A percentile compares a stretch with the other conserved stretches of the same genome.
phyloP scores from a whole-genome alignment of 192 early-diverging fungal genomes.

The Podochytrium sp. region DNA sequence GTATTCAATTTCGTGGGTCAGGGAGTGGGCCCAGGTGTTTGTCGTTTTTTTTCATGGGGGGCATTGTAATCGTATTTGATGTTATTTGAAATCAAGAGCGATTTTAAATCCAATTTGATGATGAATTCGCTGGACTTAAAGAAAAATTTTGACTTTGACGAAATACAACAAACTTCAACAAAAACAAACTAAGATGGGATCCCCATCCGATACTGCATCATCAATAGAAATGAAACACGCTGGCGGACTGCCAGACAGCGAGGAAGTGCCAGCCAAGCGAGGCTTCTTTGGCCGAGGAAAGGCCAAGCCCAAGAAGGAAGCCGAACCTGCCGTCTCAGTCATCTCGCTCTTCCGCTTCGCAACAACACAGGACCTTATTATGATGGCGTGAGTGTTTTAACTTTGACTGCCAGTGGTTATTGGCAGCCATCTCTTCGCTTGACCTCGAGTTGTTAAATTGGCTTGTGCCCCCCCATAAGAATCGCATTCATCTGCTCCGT shows the following conservation, averaged over 20 bases:
- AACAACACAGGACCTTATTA: neutral
- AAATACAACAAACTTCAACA: neutral
- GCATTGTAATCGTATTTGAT: too few species aligned
- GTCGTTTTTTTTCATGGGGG: too few species aligned
- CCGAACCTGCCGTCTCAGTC: constrained; percentile 27
- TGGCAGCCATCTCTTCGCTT: neutral
- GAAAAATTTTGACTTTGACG: neutral
- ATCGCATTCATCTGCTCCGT: constrained; percentile 22
- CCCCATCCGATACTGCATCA: neutral
- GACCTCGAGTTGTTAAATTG: neutral
- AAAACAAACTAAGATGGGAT: neutral
- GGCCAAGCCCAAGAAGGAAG: neutral
- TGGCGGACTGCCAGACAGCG: too few species aligned
- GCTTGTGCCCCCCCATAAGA: constrained; percentile 1
- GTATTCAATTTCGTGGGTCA: too few species aligned
- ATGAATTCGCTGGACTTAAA: too few species aligned
- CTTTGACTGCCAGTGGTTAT: neutral
- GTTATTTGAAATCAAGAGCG: too few species aligned
- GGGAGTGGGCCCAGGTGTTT: too few species aligned
- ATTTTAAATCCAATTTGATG: too few species aligned
- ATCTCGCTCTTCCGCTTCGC: constrained; percentile 29
- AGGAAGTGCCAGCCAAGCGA: neutral
- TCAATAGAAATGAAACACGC: neutral
- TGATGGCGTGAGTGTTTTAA: constrained; percentile 24
- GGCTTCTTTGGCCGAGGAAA: neutral